Percentiles rank a stretch among this genome's conserved stretches.
Evolutionary conservation across 257 asterid genomes (phyloP).

Genomic region (Fraxinus pennsylvanica): DNA sequence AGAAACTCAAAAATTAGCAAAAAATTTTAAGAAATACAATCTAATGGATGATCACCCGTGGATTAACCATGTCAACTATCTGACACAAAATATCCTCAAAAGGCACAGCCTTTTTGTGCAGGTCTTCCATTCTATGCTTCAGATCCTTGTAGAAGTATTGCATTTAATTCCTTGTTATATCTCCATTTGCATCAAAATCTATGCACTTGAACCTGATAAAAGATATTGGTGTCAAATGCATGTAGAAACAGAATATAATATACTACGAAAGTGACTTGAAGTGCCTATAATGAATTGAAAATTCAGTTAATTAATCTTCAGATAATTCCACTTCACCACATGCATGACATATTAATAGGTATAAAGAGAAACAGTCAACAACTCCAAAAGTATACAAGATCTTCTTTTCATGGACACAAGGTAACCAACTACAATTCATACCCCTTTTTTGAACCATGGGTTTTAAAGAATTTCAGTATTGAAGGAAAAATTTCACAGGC

Average conservation of each 20-base stretch:
- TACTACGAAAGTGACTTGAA: not conserved
- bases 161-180: constrained; percentile 85
- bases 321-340: constrained; percentile 13
- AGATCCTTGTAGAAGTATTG: constrained; percentile 97
- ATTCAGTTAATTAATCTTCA: constrained; percentile 8
- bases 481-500: not conserved
- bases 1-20: constrained; percentile 7
- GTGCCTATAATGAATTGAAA: constrained; percentile 1
- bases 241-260: constrained; percentile 7
- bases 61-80: constrained; percentile 91
- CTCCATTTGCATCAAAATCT: constrained; percentile 94
- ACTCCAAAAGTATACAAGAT: not conserved
- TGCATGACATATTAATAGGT: not conserved
- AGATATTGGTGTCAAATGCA: constrained; percentile 15
- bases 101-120: constrained; percentile 96
- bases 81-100: constrained; percentile 97
- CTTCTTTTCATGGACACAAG: constrained; percentile 5
- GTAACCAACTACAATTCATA: constrained; percentile 9
- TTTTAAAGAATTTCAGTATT: not conserved
- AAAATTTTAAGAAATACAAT: not conserved
- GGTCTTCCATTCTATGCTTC: constrained; percentile 95
- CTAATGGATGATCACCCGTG: constrained; percentile 59
- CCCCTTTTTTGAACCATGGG: not conserved
- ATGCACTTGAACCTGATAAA: constrained; percentile 93
- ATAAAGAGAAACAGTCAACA: not conserved